Conservation (phyloP, 139 green algal species). For the Diplosphaera chodatii region DNA sequence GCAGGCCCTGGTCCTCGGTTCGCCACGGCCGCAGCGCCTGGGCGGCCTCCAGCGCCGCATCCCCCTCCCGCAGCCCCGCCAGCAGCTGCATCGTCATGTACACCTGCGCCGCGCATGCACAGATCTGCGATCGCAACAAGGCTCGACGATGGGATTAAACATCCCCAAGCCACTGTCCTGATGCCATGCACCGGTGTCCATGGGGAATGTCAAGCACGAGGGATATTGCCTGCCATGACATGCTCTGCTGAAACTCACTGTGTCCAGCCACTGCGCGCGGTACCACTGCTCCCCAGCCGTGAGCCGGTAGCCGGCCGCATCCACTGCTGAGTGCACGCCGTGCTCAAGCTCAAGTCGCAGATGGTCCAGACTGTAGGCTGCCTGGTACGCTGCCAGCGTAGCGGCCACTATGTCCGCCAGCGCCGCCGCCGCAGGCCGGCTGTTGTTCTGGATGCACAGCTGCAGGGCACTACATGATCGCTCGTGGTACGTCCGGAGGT, state of each 20-base stretch:
- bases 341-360: not conserved
- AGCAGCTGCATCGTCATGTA: not conserved
- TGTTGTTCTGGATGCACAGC: not conserved
- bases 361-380: not conserved
- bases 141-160: too few relatives aligned
- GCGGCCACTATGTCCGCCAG: not conserved
- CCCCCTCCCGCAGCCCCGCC: not conserved
- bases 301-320: not conserved
- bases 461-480: too few relatives aligned
- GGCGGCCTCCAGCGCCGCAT: not conserved
- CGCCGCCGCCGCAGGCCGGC: too few relatives aligned
- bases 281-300: not conserved
- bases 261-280: not conserved
- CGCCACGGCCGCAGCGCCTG: not conserved
- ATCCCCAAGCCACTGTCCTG: too few relatives aligned
- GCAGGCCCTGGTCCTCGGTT: too few relatives aligned
- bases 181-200: too few relatives aligned
- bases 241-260: not conserved
- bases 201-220: too few relatives aligned
- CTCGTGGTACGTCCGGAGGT: too few relatives aligned
- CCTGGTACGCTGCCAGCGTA: not conserved
- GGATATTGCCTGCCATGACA: too few relatives aligned
- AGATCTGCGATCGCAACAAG: too few relatives aligned
- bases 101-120: not conserved
- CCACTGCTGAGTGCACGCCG: not conserved